A percentile compares a stretch with the other conserved stretches of the same genome.
Conservation (phyloP, 1,284 basidiomycete genomes). For the Leccinum fuscescens region DNA sequence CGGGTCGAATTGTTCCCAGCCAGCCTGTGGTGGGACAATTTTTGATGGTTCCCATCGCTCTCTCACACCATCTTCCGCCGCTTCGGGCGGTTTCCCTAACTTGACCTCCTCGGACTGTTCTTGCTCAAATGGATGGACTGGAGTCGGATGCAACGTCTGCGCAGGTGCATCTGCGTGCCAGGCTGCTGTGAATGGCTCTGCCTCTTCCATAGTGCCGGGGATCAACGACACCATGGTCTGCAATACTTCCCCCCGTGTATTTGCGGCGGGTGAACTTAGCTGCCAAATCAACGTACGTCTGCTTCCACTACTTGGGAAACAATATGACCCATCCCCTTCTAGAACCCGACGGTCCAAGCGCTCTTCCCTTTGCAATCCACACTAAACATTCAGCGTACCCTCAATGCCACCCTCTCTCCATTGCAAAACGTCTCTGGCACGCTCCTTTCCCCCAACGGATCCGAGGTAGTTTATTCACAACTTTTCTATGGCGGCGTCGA, state of each 20-base stretch:
- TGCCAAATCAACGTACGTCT: constrained; percentile 68
- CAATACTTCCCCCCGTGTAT: constrained; percentile 59
- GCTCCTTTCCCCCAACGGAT: constrained; percentile 55
- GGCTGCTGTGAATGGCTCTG: constrained; percentile 37
- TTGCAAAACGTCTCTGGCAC: constrained; percentile 48
- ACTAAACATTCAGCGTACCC: constrained; percentile 74
- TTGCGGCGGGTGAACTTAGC: constrained; percentile 68
- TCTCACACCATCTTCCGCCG: constrained; percentile 38
- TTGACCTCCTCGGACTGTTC: constrained; percentile 60
- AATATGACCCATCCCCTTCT: constrained; percentile 4
- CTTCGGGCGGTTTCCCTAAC: constrained; percentile 54
- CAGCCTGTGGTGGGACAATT: constrained; percentile 72
- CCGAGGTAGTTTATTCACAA: constrained; percentile 65
- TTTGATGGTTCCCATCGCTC: constrained; percentile 66
- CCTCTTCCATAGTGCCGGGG: constrained; percentile 27
- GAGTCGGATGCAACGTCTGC: constrained; percentile 78
- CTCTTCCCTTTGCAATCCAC: constrained; percentile 68
- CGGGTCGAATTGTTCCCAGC: constrained; percentile 63
- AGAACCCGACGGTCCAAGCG: constrained; percentile 79
- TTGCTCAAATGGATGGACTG: constrained; percentile 73
- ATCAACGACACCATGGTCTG: constrained; percentile 64
- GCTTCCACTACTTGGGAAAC: constrained; percentile 11
- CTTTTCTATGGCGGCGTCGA: constrained; percentile 83
- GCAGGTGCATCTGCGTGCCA: constrained; percentile 59
- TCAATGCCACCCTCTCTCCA: constrained; percentile 67